A percentile compares a stretch with the other conserved stretches of the same genome.
Evolutionary conservation across 805 yeast genomes (phyloP).

Genomic region (Sugiyamaella mastotermitis): DNA sequence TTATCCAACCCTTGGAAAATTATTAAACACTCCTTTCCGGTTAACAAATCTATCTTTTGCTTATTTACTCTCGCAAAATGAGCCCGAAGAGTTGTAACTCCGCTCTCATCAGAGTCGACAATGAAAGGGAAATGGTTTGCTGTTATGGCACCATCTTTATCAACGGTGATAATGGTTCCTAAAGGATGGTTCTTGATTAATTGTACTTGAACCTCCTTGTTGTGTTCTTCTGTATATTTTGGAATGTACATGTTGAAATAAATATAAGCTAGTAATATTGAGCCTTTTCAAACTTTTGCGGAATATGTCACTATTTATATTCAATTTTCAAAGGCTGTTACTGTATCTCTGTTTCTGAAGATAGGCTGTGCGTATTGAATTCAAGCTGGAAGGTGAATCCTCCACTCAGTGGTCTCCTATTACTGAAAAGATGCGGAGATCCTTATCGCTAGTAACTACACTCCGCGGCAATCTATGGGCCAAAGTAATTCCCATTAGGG

Average conservation of each 20-base stretch:
- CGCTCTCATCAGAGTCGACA: conserved; percentile 34
- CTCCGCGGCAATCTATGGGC: no score
- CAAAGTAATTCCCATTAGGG: no score
- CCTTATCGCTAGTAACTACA: no score
- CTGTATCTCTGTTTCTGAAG: no score
- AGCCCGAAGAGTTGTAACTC: conserved; percentile 35
- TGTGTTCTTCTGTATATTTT: conserved; percentile 5
- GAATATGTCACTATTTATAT: no score
- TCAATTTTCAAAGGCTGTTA: no score
- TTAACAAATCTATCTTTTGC: conserved; percentile 33
- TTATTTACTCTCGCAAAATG: conserved; percentile 51
- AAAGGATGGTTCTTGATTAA: conserved; percentile 46
- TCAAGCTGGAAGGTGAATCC: no score
- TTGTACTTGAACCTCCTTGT: conserved; percentile 16
- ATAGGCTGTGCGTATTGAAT: no score
- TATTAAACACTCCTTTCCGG: conserved; percentile 38
- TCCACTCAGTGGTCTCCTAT: no score
- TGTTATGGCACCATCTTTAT: conserved; percentile 35
- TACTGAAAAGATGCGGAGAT: no score
- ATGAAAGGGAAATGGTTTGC: conserved; percentile 57
- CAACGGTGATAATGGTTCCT: conserved; percentile 37
- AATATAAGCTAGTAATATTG: no score
- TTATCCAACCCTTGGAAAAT: conserved; percentile 45
- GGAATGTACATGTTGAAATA: conserved; percentile 16
- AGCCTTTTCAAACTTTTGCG: no score